These are phyloP conservation scores for Suillus placidus DNA, from an alignment of 768 basidiomycete species.

Conservation along the genomic window DNA sequence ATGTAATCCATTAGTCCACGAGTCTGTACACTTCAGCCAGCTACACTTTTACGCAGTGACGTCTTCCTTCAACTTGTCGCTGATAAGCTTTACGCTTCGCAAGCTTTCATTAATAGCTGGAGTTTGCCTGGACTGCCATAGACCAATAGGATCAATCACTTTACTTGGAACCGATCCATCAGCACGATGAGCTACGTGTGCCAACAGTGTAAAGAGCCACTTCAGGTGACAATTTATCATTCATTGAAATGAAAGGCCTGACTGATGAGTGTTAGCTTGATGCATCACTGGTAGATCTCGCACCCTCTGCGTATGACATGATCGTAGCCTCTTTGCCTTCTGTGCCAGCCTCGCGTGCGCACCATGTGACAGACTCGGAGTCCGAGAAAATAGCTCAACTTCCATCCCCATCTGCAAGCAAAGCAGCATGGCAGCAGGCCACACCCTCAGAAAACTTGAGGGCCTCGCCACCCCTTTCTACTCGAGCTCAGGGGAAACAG, in stretches of 20 bases:
- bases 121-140: not conserved
- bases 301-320: constrained; percentile 86
- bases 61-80: not conserved
- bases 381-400: constrained; percentile 49
- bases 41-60: not conserved
- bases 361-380: constrained; percentile 36
- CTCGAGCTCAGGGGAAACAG: constrained; percentile 63
- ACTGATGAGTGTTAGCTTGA: constrained; percentile 59
- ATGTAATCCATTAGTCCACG: not conserved
- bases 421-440: constrained; percentile 66
- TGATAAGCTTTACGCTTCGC: not conserved
- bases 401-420: constrained; percentile 52
- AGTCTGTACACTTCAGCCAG: not conserved
- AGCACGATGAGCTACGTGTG: constrained; percentile 59
- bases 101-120: not conserved
- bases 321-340: constrained; percentile 72
- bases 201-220: constrained; percentile 89
- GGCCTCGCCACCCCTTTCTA: constrained; percentile 45
- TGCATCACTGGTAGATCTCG: constrained; percentile 85
- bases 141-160: not conserved
- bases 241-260: constrained; percentile 6
- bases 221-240: constrained; percentile 57
- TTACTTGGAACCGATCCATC: not conserved
- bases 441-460: constrained; percentile 41
- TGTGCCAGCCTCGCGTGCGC: constrained; percentile 44